phyloP scores from a whole-genome alignment of 306 rosid species.

The Cicer arietinum region DNA sequence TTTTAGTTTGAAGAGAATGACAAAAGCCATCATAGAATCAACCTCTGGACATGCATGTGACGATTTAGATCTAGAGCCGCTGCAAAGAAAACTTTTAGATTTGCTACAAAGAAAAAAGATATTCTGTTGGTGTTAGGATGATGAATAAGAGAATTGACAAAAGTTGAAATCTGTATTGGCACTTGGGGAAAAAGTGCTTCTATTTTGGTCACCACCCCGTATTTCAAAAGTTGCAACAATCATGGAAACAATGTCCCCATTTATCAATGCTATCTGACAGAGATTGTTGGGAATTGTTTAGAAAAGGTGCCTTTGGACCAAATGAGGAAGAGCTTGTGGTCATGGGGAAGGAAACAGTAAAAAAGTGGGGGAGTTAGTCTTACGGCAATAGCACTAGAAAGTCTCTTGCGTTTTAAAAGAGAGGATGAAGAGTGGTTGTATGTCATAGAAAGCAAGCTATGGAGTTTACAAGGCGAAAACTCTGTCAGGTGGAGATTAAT shows the following conservation, averaged over 20 bases:
- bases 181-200: neutral
- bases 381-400: constrained; percentile 29
- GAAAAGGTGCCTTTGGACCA: constrained; percentile 12
- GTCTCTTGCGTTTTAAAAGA: neutral
- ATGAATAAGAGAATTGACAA: constrained; percentile 3
- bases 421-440: constrained; percentile 13
- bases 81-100: neutral
- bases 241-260: neutral
- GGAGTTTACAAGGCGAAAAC: constrained; percentile 31
- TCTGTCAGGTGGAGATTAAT: constrained; percentile 7
- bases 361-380: constrained; percentile 23
- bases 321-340: constrained; percentile 18
- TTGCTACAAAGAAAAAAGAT: no score
- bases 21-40: neutral
- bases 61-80: neutral
- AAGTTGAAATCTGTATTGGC: neutral
- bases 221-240: neutral
- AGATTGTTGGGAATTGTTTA: constrained; percentile 13
- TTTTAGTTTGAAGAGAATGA: constrained; percentile 7
- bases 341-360: constrained; percentile 23
- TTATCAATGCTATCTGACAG: neutral
- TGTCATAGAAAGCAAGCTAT: constrained; percentile 19
- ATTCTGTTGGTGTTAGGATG: constrained; percentile 43
- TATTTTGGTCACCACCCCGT: neutral
- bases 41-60: neutral